Evolutionary conservation across 202 grass and related monocot genomes (phyloP), one percentile per base, ranked within the genome.

Genomic region (Miscanthus sacchariflorus): DNA sequence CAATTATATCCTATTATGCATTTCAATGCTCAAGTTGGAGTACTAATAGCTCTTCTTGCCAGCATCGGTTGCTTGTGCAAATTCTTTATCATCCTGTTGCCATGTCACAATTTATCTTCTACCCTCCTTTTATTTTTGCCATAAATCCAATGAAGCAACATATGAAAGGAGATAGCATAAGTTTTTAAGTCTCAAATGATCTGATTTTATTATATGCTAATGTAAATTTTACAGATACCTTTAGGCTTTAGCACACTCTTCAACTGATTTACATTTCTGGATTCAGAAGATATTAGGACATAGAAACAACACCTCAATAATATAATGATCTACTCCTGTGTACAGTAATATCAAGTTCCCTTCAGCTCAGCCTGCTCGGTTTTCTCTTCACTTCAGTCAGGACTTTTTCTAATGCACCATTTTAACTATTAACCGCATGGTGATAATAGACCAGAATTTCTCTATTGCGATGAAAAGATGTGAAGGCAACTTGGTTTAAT

Each of bases 261-360:
- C 0, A 0, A 68, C 12, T 74, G 17, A 74, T 89, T 84, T 80
- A 67, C 39, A 43, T 85, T 54, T 40, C 50, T 68, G 49, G 58
- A 46, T 85, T 85, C 70, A 81, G 35, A 70, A 81, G 6, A 21
- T 76, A 45, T 74, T 68, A 40, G 27, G 27, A 6, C 14, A 54
- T 42, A 33, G 78, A 66, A 81, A 84, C 4, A 59, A 59, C 44
- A 66, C 54, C 42, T 2, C 12, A 19, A 25, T 65, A 25, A 25
- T 77, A 27, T 13, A 12, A 70, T 87, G 25, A 74, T 76, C 17
- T 63, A 48, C 65, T 61, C 63, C 46, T 44, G 21, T 77, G 63
- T 77, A 77, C 44, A 45, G 10, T 35, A 63, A 44, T 64, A 46
- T 24, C 12, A 77, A 9, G 10, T 38, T 72, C 10, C 19, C 46